Evolutionary conservation across 805 yeast species (phyloP), one percentile per base, ranked within the genome.

Genomic region (Monosporozyma unispora): DNA sequence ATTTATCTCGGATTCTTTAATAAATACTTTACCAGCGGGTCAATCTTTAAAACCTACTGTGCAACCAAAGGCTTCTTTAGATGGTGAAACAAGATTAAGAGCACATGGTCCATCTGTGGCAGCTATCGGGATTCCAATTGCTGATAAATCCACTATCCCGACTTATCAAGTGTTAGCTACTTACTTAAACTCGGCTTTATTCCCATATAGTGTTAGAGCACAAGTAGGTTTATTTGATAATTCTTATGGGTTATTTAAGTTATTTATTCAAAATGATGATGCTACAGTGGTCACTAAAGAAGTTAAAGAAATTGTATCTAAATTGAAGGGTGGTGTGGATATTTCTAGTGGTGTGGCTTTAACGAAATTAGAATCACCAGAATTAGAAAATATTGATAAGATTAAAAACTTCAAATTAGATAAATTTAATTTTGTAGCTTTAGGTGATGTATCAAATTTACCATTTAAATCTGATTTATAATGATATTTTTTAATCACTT

Each of bases 401-500:
- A 14, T 38, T 49, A 69, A 71, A 54, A 57, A 62, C 52, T 73
- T 65, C 67, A 73, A 77, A 63, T 60, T 84, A 53, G 76, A 76
- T 56, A 80, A 80, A 63, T 82, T 82, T 75, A 88, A 83, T 74
- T 82, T 85, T 64, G 93, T 84, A 57, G 96, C 93, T 55, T 82
- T 87, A 54, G 99, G 98, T 72, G 84, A 88, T 70, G 80, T 84
- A 53, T 83, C 81, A 65, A 81, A 80, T 57, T 80, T 91, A 73
- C 97, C 99, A 63, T 85, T 76, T 70, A 83, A 84, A 62, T 89
- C 85, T 70, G 96, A 93, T 75, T 82, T 91, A 22, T 46, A 25
- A 33, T 16, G 10, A 10, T 6, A 35, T 16, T 16, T 5, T 19
- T 18, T 16, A 8, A 3, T 35, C 39, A 35, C 39, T 33, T 33